phyloP scores from a whole-genome alignment of 2,329 filamentous ascomycete genomes.

The Penicillium sp. region DNA sequence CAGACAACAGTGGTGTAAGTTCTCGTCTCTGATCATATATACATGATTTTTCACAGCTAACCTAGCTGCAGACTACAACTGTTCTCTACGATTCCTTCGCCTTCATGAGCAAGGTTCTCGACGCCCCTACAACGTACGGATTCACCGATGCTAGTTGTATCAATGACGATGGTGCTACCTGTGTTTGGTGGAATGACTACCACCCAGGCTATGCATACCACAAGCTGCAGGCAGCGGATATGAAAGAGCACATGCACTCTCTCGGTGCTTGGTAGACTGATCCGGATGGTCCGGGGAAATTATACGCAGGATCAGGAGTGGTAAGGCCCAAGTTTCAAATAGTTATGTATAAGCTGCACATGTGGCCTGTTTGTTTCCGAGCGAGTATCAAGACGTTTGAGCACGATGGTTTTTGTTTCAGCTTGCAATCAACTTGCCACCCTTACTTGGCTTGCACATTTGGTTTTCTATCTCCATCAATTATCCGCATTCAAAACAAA shows the following conservation, averaged over 20 bases:
- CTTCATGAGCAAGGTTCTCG: constrained; percentile 33
- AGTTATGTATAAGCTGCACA: background rate
- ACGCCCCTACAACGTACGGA: constrained; percentile 28
- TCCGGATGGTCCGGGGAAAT: background rate
- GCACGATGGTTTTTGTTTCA: constrained; percentile 7
- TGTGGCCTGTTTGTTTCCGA: background rate
- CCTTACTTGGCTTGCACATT: background rate
- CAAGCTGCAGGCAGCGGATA: constrained; percentile 31
- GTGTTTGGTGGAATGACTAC: constrained; percentile 38
- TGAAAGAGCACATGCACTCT: constrained; percentile 24
- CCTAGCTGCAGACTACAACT: constrained; percentile 19
- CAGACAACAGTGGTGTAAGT: constrained; percentile 20
- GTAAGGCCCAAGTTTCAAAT: background rate
- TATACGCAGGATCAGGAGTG: background rate
- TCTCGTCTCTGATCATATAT: background rate
- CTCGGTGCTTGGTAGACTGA: constrained; percentile 28
- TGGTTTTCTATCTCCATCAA: background rate
- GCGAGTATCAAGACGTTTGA: background rate
- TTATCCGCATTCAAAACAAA: background rate
- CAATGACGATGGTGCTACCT: constrained; percentile 28
- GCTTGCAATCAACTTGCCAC: constrained; percentile 4
- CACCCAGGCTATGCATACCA: constrained; percentile 35
- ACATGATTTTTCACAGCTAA: background rate
- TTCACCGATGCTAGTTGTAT: constrained; percentile 32
- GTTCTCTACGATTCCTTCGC: constrained; percentile 32